Conservation (phyloP, 2,329 filamentous ascomycete genomes). For the Madurella mycetomatis region DNA sequence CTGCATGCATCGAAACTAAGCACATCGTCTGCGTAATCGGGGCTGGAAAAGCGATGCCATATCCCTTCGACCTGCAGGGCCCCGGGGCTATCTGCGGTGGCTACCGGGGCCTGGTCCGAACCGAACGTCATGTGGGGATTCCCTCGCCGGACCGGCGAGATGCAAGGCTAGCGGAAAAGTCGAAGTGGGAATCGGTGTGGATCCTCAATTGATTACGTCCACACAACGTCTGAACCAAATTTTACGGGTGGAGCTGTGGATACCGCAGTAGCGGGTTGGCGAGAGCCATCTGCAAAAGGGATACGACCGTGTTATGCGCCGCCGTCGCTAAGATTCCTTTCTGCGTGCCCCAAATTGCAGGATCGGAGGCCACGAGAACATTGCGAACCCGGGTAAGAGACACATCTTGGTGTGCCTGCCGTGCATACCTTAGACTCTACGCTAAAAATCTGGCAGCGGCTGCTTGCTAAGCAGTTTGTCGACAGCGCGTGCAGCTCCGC, state of each 20-base stretch:
- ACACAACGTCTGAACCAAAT: slow-evolving; percentile 22
- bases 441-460: background rate
- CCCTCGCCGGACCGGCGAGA: background rate
- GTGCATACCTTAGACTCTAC: background rate
- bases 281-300: background rate
- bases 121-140: slow-evolving; percentile 12
- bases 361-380: background rate
- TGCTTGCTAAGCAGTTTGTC: background rate
- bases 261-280: background rate
- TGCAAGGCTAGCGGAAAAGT: slow-evolving; percentile 1
- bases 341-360: slow-evolving; percentile 6
- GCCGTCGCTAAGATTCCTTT: slow-evolving; percentile 1
- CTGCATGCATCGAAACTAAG: too few relatives aligned
- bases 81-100: too few relatives aligned
- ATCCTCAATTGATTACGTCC: slow-evolving; percentile 18
- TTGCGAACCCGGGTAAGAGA: background rate
- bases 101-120: background rate
- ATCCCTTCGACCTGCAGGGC: too few relatives aligned
- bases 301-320: background rate
- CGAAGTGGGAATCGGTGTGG: slow-evolving; percentile 6
- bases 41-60: too few relatives aligned
- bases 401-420: background rate
- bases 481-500: background rate
- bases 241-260: slow-evolving; percentile 23
- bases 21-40: too few relatives aligned